Base-by-base conservation (phyloP, 345 rosid species). In the Populus deltoides region DNA sequence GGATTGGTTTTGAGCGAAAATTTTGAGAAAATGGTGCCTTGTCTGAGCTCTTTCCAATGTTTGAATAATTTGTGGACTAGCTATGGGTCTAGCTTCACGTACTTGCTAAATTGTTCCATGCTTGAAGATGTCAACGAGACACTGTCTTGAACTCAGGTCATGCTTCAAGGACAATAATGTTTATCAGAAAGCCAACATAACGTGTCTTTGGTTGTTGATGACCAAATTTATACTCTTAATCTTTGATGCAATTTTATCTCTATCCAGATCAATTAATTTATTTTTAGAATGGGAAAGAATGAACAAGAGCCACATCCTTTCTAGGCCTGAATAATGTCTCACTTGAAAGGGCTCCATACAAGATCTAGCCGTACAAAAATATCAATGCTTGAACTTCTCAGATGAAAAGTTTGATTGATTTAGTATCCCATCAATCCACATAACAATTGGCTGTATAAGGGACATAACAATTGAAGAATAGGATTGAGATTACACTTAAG, bases 251-350 rank as follows among this genome's bases (percentile, higher is more conserved):
- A 35, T 35, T 66, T 71, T 47, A 25, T 47, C 61, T 7, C 22
- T 45, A 16, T 3, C 35, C 33, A 15, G n/a, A 47, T 29, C 25
- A 22, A n/a, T 55, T 22, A 8, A 10, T 35, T 31, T 22, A 55
- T 53, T 22, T 33, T 17, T 72, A 70, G n/a, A 70, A 72, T 16
- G 38, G 59, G 47, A 39, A 33, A 18, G 31, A 55, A 53, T 57
- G 10, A n/a, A 53, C 66, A 55, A 55, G 66, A 55, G 38, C 29
- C 38, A 55, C 66, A 72, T 74, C 25, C 25, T 74, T 61, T 74
- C 22, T 33, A 62, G 65, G 25, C 20, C 18, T 61, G 20, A 22
- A 25, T 13, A 38, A 29, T 72, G 5, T 35, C 57, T 35, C 57
- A 25, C 68, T 41, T 41, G 3, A 61, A 55, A 73, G 7, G 11